A percentile compares a stretch with the other conserved stretches of the same genome.
These are phyloP conservation scores for Straminergon stramineum DNA, from an alignment of 225 moss, liverwort and hornwort species.

Conservation along the genomic window DNA sequence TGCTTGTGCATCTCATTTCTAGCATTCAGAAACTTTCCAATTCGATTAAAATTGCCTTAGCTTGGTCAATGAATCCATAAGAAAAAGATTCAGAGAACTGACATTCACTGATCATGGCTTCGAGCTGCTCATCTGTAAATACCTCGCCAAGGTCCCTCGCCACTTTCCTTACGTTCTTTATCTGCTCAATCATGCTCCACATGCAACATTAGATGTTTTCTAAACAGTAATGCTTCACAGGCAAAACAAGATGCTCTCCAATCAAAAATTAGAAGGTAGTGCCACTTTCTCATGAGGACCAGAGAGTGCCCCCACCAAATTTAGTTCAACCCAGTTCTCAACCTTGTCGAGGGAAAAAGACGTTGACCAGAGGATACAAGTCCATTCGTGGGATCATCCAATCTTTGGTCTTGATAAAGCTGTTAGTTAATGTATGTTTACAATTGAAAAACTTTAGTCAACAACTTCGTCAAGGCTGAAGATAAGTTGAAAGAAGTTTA, in stretches of 20 bases:
- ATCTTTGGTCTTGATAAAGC: not conserved
- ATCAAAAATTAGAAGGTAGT: not conserved
- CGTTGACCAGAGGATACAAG: not conserved
- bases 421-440: not conserved
- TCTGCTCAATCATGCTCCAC: conserved; percentile 10
- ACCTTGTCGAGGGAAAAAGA: not conserved
- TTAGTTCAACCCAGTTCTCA: not conserved
- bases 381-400: not conserved
- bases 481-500: not conserved
- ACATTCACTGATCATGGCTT: conserved; percentile 82
- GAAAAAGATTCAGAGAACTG: not conserved
- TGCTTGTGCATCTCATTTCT: not conserved
- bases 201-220: not conserved
- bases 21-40: not conserved
- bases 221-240: not conserved
- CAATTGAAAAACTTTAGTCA: not conserved
- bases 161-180: conserved; percentile 65
- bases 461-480: not conserved
- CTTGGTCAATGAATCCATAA: not conserved
- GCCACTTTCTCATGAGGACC: not conserved
- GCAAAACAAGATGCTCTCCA: not conserved
- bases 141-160: conserved; percentile 59
- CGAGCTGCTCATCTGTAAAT: conserved; percentile 64
- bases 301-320: not conserved
- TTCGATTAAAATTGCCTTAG: not conserved